phyloP scores from a whole-genome alignment of 179 eudicot species.

The Pouteria campechiana region DNA sequence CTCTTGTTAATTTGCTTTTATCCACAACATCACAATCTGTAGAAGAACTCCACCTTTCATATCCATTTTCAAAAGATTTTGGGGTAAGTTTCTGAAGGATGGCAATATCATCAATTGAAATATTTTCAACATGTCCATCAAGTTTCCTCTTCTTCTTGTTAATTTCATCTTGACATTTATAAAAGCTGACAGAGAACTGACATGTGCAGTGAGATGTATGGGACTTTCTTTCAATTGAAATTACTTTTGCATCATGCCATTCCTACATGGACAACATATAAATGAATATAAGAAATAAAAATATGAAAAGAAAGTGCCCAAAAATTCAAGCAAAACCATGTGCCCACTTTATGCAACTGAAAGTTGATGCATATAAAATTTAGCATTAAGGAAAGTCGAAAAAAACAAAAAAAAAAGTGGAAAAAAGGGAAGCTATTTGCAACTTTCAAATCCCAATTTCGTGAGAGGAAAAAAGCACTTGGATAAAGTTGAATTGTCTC shows the following conservation, averaged over 20 bases:
- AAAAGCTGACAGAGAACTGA: constrained; percentile 50
- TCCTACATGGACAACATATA: constrained; percentile 25
- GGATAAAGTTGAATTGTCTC: too few relatives aligned
- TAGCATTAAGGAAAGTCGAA: not conserved
- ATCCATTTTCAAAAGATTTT: constrained; percentile 39
- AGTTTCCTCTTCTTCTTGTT: constrained; percentile 30
- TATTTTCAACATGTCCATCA: constrained; percentile 31
- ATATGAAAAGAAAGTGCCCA: not conserved
- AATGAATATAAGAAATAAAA: not conserved
- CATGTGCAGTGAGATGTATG: constrained; percentile 59
- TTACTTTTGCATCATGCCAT: constrained; percentile 76
- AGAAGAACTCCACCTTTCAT: constrained; percentile 58
- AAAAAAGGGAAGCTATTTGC: too few relatives aligned
- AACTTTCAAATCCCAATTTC: too few relatives aligned
- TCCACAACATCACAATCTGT: constrained; percentile 61
- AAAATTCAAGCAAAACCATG: not conserved
- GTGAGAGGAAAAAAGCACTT: too few relatives aligned
- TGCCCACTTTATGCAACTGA: not conserved
- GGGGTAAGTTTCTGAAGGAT: constrained; percentile 54
- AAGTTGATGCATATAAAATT: too few relatives aligned
- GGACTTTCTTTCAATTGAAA: constrained; percentile 68
- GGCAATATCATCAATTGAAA: constrained; percentile 46
- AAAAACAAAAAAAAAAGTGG: not conserved
- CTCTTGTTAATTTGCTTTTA: constrained; percentile 37
- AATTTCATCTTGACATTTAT: constrained; percentile 30